Percentiles rank a stretch among this genome's conserved stretches.
phyloP scores from a whole-genome alignment of 768 basidiomycete genomes.

The Cystobasidium tubakii region DNA sequence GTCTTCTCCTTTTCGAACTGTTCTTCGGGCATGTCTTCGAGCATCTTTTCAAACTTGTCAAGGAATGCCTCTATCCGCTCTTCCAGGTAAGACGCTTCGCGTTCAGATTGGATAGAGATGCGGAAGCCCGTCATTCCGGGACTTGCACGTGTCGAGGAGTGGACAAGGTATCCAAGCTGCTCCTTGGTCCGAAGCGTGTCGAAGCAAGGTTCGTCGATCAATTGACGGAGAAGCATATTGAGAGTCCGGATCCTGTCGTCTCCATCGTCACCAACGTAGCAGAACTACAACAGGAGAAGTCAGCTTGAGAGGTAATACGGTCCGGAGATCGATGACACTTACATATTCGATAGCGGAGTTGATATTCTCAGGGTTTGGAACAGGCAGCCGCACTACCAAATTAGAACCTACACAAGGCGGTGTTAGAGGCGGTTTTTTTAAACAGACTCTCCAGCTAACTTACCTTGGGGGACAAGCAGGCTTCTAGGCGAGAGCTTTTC shows the following conservation, averaged over 20 bases:
- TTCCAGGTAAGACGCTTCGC: constrained; percentile 71
- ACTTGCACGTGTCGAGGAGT: constrained; percentile 54
- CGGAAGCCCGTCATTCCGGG: constrained; percentile 68
- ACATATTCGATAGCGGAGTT: constrained; percentile 77
- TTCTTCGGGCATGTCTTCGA: constrained; percentile 64
- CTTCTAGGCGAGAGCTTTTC: constrained; percentile 56
- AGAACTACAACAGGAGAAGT: constrained; percentile 51
- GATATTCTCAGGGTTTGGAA: constrained; percentile 75
- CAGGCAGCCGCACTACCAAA: constrained; percentile 59
- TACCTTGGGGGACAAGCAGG: constrained; percentile 68
- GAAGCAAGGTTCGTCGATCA: constrained; percentile 86
- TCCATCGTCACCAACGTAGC: constrained; percentile 65
- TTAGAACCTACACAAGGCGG: constrained; percentile 49
- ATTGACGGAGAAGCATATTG: constrained; percentile 68
- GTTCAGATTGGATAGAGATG: constrained; percentile 83
- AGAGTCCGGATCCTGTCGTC: constrained; percentile 64
- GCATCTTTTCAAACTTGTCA: constrained; percentile 61
- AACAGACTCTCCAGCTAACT: constrained; percentile 33
- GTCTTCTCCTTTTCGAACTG: constrained; percentile 73
- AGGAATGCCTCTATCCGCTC: constrained; percentile 82
- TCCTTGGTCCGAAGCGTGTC: constrained; percentile 85
- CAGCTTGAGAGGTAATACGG: background rate
- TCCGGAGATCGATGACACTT: background rate
- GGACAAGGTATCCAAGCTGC: constrained; percentile 90
- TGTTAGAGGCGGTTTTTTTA: background rate